A percentile compares a stretch with the other conserved stretches of the same genome.
Conservation (phyloP, 2,329 filamentous ascomycete species). For the Leptographium radiaticola region DNA sequence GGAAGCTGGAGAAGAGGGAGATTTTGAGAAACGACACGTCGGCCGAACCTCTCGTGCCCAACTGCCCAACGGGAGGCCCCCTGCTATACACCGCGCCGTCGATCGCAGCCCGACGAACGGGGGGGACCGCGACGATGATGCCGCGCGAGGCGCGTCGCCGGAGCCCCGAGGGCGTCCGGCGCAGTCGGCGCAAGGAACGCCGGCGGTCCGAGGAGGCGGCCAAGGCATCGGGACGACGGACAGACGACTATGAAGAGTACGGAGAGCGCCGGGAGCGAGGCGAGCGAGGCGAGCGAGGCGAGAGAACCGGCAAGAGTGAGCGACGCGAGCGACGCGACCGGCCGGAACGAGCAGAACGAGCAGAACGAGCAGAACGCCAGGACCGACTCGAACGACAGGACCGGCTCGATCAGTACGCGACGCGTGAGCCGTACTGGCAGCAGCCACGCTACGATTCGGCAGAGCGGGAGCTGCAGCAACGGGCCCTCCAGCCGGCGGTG, state of each 20-base stretch:
- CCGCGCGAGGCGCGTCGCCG: neutral
- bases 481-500: too few relatives aligned
- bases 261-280: constrained; percentile 5
- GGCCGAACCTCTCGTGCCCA: too few relatives aligned
- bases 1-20: too few relatives aligned
- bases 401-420: neutral
- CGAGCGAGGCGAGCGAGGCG: neutral
- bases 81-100: too few relatives aligned
- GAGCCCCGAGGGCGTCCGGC: constrained; percentile 34
- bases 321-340: neutral
- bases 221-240: constrained; percentile 25
- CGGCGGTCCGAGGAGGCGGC: constrained; percentile 25
- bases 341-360: neutral
- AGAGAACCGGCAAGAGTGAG: neutral
- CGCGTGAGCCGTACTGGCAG: neutral
- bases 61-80: too few relatives aligned
- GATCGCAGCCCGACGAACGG: neutral
- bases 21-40: too few relatives aligned
- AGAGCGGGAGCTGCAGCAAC: neutral
- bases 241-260: constrained; percentile 2
- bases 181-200: constrained; percentile 27
- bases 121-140: neutral
- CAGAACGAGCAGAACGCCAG: neutral
- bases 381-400: neutral
- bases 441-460: neutral